Base-by-base conservation (phyloP, 2,329 filamentous ascomycete species). In the Knufia fluminis region DNA sequence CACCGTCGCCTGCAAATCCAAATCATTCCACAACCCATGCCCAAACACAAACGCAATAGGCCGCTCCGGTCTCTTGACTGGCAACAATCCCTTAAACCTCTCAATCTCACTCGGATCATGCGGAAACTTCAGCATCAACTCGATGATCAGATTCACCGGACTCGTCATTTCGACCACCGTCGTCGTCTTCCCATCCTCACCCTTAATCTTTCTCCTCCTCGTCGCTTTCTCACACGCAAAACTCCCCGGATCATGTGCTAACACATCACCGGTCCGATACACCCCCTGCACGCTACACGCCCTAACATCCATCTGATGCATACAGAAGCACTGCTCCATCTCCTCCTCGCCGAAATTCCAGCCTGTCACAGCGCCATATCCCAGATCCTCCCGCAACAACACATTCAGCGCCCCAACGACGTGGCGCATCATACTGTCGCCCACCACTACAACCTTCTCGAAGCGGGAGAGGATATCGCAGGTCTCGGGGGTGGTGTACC, bases 241-340 rank as follows among this genome's bases (percentile, higher is more conserved):
- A 46, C 70, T 71, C 24, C 60, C 52, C 1, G 68, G 69, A 48
- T 73, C 70, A 51, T 72, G 59, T 35, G 62, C 56, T 16, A 68
- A 48, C 4, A 74, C 71, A 54, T 73, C 71, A 1, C 64, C 58
- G 1, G 70, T 74, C 41, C 66, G 70, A 59, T 67, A 74, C 39
- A 74, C 74, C 3, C 71, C 71, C 53, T 74, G 71, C 1, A 73
- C 64, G 1, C 70, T 73, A 56, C 71, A 74, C n/a, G 66, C 62
- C 52, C 68, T 72, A 45, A 73, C 67, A 61, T 74, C 68, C 57
- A 74, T 73, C 46, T 74, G 71, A 40, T 70, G 67, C 51, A 73
- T 71, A 57, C 71, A 74, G 59, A 74, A 74, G 56, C 71, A 74
- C 12, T 68, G 61, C 35, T 61, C 64, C 49, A 70, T 57, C 58